These are phyloP conservation scores for Saussurea involucrata DNA, from an alignment of 129 eudicot species.

Conservation along the genomic window DNA sequence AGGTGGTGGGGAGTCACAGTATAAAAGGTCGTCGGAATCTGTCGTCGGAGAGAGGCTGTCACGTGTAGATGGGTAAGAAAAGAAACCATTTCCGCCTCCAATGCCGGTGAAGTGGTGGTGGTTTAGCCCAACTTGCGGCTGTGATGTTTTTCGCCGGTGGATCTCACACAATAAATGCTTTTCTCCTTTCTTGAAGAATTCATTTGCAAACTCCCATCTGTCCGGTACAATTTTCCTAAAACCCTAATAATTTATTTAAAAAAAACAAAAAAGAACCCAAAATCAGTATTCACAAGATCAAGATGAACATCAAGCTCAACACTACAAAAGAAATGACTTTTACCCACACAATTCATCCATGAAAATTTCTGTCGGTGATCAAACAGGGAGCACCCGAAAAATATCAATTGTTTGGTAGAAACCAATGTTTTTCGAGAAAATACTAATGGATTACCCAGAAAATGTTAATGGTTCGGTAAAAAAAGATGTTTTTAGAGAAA, in stretches of 20 bases:
- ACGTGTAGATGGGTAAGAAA: slow-evolving; percentile 44
- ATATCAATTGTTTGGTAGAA: too few relatives aligned
- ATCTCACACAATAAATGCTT: slow-evolving; percentile 87
- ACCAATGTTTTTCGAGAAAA: too few relatives aligned
- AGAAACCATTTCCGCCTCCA: slow-evolving; percentile 37
- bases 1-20: slow-evolving; percentile 48
- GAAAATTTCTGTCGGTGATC: too few relatives aligned
- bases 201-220: slow-evolving; percentile 97
- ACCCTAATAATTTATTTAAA: slow-evolving; percentile 62
- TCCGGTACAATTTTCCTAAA: slow-evolving; percentile 93
- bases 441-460: too few relatives aligned
- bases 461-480: too few relatives aligned
- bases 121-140: slow-evolving; percentile 50
- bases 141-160: slow-evolving; percentile 87
- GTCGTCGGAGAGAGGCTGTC: slow-evolving; percentile 85
- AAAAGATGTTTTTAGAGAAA: too few relatives aligned
- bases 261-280: background rate
- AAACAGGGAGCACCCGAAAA: too few relatives aligned
- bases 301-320: background rate
- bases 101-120: slow-evolving; percentile 54
- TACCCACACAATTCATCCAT: too few relatives aligned
- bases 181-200: slow-evolving; percentile 81
- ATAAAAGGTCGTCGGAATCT: slow-evolving; percentile 59
- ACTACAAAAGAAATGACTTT: too few relatives aligned
- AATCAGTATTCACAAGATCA: background rate